phyloP scores from a whole-genome alignment of 306 rosid genomes.

The Medicago ruthenica region DNA sequence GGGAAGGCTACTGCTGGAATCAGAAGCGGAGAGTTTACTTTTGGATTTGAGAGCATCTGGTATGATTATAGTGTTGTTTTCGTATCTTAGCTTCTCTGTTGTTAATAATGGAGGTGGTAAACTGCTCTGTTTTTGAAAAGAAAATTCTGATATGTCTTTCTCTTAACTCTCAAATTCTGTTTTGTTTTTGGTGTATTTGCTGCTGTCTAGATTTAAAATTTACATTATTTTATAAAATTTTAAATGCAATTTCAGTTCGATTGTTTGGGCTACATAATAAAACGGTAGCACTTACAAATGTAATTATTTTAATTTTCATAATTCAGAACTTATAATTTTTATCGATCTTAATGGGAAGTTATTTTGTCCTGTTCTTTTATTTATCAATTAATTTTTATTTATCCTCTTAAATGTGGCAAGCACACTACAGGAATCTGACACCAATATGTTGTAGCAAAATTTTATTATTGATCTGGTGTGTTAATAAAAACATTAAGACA shows the following conservation, averaged over 20 bases:
- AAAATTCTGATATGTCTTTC: background rate
- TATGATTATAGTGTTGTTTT: constrained; percentile 44
- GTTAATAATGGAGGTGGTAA: constrained; percentile 33
- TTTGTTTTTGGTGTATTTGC: constrained; percentile 21
- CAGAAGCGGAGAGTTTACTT: constrained; percentile 64
- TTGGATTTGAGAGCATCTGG: constrained; percentile 62
- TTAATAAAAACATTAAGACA: too few species aligned
- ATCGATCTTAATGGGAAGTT: constrained; percentile 12
- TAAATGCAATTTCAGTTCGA: constrained; percentile 9
- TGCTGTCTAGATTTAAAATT: constrained; percentile 26
- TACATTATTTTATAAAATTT: background rate
- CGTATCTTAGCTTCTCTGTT: constrained; percentile 37
- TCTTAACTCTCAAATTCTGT: constrained; percentile 11
- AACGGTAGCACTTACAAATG: background rate
- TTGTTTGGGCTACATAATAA: constrained; percentile 31
- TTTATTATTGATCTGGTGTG: constrained; percentile 9
- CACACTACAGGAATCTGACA: constrained; percentile 4
- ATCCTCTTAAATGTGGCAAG: constrained; percentile 25
- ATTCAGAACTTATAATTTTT: constrained; percentile 25
- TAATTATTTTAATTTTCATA: background rate
- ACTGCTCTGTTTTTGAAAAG: constrained; percentile 22
- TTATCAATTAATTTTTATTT: background rate
- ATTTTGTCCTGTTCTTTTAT: constrained; percentile 1
- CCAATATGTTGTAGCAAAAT: background rate
- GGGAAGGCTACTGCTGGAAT: constrained; percentile 67